Percentiles rank a stretch among this genome's conserved stretches.
phyloP scores from a whole-genome alignment of 1,139 yeast genomes.

The Saccharomyces hybrid region DNA sequence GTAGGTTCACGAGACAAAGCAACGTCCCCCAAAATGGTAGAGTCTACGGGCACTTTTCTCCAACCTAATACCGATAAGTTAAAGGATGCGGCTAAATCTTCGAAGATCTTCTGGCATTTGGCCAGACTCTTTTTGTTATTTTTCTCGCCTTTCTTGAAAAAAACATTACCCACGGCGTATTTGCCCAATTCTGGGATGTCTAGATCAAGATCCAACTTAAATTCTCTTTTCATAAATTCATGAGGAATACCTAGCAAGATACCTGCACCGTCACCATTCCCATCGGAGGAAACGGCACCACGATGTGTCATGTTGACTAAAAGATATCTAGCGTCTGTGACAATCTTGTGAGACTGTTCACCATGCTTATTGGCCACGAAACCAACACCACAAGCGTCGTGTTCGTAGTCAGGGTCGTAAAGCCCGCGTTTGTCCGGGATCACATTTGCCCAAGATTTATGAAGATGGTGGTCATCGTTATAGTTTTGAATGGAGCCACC shows the following conservation, averaged over 20 bases:
- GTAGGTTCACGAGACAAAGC: slow-evolving; percentile 89
- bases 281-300: slow-evolving; percentile 94
- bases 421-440: slow-evolving; percentile 84
- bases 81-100: slow-evolving; percentile 64
- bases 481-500: slow-evolving; percentile 39
- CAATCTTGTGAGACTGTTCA: slow-evolving; percentile 77
- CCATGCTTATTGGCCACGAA: slow-evolving; percentile 95
- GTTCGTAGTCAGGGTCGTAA: slow-evolving; percentile 88
- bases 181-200: slow-evolving; percentile 70
- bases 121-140: slow-evolving; percentile 36
- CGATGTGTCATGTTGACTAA: slow-evolving; percentile 97
- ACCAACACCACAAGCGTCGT: slow-evolving; percentile 98
- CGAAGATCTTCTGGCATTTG: slow-evolving; percentile 69
- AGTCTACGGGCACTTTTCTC: slow-evolving; percentile 94
- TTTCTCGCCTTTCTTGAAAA: slow-evolving; percentile 73
- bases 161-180: slow-evolving; percentile 91
- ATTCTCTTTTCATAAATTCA: slow-evolving; percentile 75
- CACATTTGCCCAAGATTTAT: slow-evolving; percentile 80
- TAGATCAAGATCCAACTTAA: slow-evolving; percentile 41
- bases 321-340: slow-evolving; percentile 79
- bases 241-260: slow-evolving; percentile 90
- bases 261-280: slow-evolving; percentile 99
- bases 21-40: slow-evolving; percentile 91
- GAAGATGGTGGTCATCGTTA: slow-evolving; percentile 34
- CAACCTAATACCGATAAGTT: slow-evolving; percentile 85